Evolutionary conservation across 2,329 filamentous ascomycete genomes (phyloP).

Genomic region (Colletotrichum cuscutae): DNA sequence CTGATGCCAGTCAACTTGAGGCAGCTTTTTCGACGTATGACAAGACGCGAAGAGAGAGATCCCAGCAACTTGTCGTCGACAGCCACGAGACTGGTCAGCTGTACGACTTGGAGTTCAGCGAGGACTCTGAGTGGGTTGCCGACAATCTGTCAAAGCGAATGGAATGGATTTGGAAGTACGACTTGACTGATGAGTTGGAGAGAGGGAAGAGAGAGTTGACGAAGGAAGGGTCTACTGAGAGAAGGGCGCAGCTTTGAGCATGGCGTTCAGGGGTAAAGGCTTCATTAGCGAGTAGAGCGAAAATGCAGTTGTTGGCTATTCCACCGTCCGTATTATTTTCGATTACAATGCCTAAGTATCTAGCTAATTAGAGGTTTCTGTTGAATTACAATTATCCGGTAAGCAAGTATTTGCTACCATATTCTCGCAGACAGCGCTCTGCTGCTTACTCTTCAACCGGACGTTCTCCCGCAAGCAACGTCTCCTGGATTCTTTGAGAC

Average conservation of each 20-base stretch:
- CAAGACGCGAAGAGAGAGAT: constrained; percentile 11
- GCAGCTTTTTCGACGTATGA: constrained; percentile 35
- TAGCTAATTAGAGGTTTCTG: background rate
- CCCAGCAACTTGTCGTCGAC: constrained; percentile 18
- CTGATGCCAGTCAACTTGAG: constrained; percentile 17
- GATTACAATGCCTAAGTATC: background rate
- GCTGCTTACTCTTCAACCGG: background rate
- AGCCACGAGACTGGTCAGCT: constrained; percentile 22
- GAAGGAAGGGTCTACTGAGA: background rate
- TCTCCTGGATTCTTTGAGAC: background rate
- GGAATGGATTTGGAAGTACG: constrained; percentile 31
- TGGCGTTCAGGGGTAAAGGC: background rate
- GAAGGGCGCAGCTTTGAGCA: constrained; percentile 15
- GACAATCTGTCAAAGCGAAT: constrained; percentile 14
- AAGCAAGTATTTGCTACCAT: background rate
- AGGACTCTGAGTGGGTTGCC: constrained; percentile 21
- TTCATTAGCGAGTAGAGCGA: background rate
- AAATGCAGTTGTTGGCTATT: background rate
- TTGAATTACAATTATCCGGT: background rate
- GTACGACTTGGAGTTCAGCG: constrained; percentile 30
- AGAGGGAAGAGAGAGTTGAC: constrained; percentile 5
- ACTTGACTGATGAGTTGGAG: constrained; percentile 20
- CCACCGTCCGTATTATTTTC: background rate
- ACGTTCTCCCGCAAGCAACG: constrained; percentile 2
- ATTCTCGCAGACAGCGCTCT: background rate